phyloP scores from a whole-genome alignment of 2,329 filamentous ascomycete genomes.

The Seiridium unicorne region DNA sequence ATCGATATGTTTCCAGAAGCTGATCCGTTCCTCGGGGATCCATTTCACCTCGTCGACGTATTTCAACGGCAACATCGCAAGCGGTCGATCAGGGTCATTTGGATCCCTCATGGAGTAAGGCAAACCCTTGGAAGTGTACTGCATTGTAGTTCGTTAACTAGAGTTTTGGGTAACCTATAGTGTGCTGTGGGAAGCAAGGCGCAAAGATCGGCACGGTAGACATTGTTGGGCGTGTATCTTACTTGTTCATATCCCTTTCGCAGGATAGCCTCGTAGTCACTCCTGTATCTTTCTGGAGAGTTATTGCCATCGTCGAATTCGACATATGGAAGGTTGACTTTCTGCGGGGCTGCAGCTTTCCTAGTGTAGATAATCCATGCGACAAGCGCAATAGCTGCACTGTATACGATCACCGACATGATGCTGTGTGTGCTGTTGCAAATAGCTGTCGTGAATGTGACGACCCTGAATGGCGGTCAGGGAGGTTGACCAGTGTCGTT shows the following conservation, averaged over 20 bases:
- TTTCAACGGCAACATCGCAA: conserved; percentile 5
- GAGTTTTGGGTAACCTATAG: neutral
- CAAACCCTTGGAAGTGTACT: conserved; percentile 8
- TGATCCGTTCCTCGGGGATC: conserved; percentile 8
- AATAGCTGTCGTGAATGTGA: too few relatives aligned
- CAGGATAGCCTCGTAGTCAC: neutral
- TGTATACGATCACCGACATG: neutral
- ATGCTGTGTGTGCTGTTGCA: neutral
- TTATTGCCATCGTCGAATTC: neutral
- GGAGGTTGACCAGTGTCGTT: too few relatives aligned
- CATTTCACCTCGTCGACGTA: conserved; percentile 13
- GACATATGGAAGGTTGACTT: neutral
- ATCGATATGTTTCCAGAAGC: conserved; percentile 8
- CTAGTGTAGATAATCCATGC: neutral
- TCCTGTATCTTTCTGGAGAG: neutral
- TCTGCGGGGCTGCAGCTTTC: neutral
- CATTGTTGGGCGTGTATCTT: neutral
- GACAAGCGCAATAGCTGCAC: neutral
- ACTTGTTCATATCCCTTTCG: neutral
- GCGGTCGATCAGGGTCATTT: conserved; percentile 1
- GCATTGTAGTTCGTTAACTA: neutral
- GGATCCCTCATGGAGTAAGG: conserved; percentile 7
- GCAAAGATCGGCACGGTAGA: neutral
- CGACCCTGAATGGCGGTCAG: too few relatives aligned
- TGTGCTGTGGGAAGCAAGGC: neutral